These are phyloP conservation scores for Pseudogymnoascus sp. DNA, from an alignment of 2,329 filamentous ascomycete genomes.

Conservation along the genomic window DNA sequence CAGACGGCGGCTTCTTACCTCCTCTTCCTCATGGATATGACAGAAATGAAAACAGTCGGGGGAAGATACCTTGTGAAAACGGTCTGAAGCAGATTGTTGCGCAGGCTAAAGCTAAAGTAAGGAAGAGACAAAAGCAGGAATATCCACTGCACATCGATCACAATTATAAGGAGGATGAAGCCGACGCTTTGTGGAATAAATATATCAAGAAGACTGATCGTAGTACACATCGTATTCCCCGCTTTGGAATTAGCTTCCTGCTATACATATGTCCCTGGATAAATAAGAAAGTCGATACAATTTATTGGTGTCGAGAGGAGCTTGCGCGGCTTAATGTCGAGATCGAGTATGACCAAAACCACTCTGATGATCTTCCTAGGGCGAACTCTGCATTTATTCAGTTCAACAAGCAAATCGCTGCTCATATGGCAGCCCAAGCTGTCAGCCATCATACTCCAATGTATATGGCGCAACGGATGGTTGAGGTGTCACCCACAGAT, in stretches of 20 bases:
- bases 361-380: conserved; percentile 76
- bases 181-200: conserved; percentile 69
- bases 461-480: conserved; percentile 83
- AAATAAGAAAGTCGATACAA: conserved; percentile 88
- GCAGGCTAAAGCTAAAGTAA: background rate
- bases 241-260: conserved; percentile 38
- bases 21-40: conserved; percentile 9
- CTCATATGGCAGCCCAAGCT: conserved; percentile 95
- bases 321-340: conserved; percentile 82
- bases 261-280: conserved; percentile 48
- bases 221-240: conserved; percentile 72
- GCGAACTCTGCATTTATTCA: conserved; percentile 98
- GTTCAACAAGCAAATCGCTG: conserved; percentile 95
- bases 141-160: conserved; percentile 61
- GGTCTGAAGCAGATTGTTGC: background rate
- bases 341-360: conserved; percentile 81
- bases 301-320: conserved; percentile 83
- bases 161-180: conserved; percentile 53
- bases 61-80: background rate
- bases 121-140: conserved; percentile 21
- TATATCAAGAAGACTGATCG: conserved; percentile 77
- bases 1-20: background rate
- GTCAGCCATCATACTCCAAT: conserved; percentile 85
- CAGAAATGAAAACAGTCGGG: background rate
- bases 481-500: conserved; percentile 90